These are phyloP conservation scores for Boletus tomentosulus DNA, from an alignment of 768 basidiomycete species.

Conservation along the genomic window DNA sequence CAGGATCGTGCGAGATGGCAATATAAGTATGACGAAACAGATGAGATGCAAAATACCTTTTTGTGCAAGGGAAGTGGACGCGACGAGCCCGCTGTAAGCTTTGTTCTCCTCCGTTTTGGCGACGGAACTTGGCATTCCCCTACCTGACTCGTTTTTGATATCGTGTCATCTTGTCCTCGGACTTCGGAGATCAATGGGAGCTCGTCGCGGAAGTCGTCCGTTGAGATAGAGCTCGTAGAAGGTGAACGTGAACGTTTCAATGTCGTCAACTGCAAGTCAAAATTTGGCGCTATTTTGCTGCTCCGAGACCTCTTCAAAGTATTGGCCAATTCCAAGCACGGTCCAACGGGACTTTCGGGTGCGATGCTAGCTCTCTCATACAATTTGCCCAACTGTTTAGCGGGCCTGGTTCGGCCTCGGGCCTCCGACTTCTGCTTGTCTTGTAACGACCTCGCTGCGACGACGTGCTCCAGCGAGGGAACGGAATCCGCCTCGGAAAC, in stretches of 20 bases:
- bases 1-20: background rate
- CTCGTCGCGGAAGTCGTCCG: constrained; percentile 34
- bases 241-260: constrained; percentile 23
- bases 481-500: constrained; percentile 3
- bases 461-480: background rate
- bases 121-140: constrained; percentile 22
- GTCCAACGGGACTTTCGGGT: constrained; percentile 33
- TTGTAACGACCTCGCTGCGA: constrained; percentile 1
- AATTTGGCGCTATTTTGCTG: constrained; percentile 36
- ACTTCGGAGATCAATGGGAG: constrained; percentile 31
- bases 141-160: constrained; percentile 30
- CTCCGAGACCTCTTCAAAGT: constrained; percentile 1
- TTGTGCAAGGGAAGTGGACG: background rate
- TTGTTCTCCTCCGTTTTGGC: constrained; percentile 18
- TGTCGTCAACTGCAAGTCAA: constrained; percentile 46
- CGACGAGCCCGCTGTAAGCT: background rate
- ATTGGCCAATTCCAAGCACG: constrained; percentile 43
- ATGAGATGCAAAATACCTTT: constrained; percentile 14
- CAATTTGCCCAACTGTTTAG: constrained; percentile 35
- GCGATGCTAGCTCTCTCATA: constrained; percentile 43
- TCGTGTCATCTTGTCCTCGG: constrained; percentile 29
- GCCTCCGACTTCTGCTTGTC: constrained; percentile 1
- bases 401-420: constrained; percentile 22
- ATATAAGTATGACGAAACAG: constrained; percentile 8
- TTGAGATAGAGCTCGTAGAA: constrained; percentile 9